phyloP scores from a whole-genome alignment of 495 filamentous ascomycete genomes.

The Hypomontagnella submonticulosa region DNA sequence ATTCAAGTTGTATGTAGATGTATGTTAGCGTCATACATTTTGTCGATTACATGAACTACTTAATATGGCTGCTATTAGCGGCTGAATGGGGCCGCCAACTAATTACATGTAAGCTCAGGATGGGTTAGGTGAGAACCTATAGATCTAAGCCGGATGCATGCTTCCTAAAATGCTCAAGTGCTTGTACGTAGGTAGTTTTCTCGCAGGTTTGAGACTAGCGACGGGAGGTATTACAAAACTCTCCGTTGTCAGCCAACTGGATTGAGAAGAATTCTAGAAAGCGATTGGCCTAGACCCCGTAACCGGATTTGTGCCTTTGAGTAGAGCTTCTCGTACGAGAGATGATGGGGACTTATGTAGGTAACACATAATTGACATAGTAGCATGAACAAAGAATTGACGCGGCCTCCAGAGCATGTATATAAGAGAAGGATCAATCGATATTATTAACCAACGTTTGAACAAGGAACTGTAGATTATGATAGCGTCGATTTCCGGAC shows the following conservation, averaged over 20 bases:
- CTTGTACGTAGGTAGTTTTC: no score
- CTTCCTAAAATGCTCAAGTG: background rate
- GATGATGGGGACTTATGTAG: background rate
- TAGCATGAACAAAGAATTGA: conserved; percentile 1
- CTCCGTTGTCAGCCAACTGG: no score
- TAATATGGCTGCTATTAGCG: background rate
- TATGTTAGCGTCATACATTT: conserved; percentile 42
- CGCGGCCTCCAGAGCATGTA: background rate
- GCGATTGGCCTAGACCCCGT: no score
- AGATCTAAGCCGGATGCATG: conserved; percentile 1
- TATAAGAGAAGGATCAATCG: background rate
- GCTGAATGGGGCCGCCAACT: conserved; percentile 1
- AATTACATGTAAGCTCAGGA: background rate
- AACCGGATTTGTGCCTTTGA: no score
- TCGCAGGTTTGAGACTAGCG: no score
- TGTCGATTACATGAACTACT: background rate
- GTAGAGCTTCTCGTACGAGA: no score
- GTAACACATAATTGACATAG: background rate
- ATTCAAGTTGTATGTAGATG: background rate
- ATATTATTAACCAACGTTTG: background rate
- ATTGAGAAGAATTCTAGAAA: no score
- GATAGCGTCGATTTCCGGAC: conserved; percentile 37
- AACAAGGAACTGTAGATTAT: background rate
- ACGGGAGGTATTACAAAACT: no score
- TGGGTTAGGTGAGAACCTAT: conserved; percentile 23